A percentile compares a stretch with the other conserved stretches of the same genome.
These are phyloP conservation scores for Irpex sp. DNA, from an alignment of 1,284 basidiomycete species.

Conservation along the genomic window DNA sequence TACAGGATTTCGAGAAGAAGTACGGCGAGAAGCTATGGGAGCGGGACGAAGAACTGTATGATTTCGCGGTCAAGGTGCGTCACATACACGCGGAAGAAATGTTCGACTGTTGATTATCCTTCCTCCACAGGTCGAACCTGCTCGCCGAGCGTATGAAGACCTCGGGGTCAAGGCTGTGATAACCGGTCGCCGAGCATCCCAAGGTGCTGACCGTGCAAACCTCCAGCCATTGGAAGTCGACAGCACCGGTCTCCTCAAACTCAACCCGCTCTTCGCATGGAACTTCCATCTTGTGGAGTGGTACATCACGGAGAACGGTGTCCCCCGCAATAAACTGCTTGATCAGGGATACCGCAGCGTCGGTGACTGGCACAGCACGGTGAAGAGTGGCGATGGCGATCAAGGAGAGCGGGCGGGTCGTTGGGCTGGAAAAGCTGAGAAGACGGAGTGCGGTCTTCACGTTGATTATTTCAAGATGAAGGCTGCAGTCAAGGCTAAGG, in stretches of 20 bases:
- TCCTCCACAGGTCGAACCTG: conserved; percentile 79
- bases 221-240: conserved; percentile 91
- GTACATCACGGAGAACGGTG: conserved; percentile 81
- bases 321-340: conserved; percentile 88
- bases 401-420: conserved; percentile 83
- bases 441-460: conserved; percentile 96
- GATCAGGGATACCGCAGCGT: conserved; percentile 92
- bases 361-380: conserved; percentile 97
- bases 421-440: conserved; percentile 85
- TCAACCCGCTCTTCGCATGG: conserved; percentile 95
- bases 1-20: conserved; percentile 76
- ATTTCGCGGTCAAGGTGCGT: conserved; percentile 86
- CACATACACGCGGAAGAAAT: conserved; percentile 15
- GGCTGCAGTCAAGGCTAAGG: conserved; percentile 38
- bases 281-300: conserved; percentile 82
- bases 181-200: conserved; percentile 89
- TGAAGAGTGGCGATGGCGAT: conserved; percentile 67
- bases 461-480: conserved; percentile 80
- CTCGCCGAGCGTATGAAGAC: conserved; percentile 81
- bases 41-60: conserved; percentile 84
- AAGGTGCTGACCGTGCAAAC: conserved; percentile 83
- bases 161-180: conserved; percentile 87
- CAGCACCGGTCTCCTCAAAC: conserved; percentile 87
- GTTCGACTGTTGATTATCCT: background rate
- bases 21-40: conserved; percentile 89